phyloP scores from a whole-genome alignment of 768 basidiomycete species.

The Lactifluus piperatus region DNA sequence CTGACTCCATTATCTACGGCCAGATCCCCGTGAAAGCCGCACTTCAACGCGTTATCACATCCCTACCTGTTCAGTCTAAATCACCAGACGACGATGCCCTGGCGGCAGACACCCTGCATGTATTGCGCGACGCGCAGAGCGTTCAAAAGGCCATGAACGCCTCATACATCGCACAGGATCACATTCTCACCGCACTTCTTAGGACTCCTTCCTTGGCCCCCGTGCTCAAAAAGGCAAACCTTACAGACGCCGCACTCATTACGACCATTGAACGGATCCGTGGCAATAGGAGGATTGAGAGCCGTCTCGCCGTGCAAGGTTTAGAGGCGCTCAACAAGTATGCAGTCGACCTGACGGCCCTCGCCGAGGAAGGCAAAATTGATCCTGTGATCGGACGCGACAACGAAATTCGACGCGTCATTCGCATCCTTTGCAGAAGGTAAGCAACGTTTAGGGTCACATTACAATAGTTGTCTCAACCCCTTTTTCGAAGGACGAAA shows the following conservation, averaged over 20 bases:
- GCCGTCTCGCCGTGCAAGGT: constrained; percentile 79
- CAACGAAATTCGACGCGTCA: constrained; percentile 79
- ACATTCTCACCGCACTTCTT: constrained; percentile 77
- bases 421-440: constrained; percentile 79
- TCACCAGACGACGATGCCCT: constrained; percentile 74
- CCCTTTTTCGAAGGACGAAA: constrained; percentile 57
- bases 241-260: constrained; percentile 65
- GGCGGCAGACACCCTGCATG: constrained; percentile 45
- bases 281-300: constrained; percentile 80
- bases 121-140: constrained; percentile 67
- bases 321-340: constrained; percentile 92
- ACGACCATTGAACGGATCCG: constrained; percentile 72
- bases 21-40: constrained; percentile 57
- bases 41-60: constrained; percentile 69
- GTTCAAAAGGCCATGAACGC: constrained; percentile 83
- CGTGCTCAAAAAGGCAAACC: constrained; percentile 64
- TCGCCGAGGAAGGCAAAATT: constrained; percentile 90
- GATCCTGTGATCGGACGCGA: constrained; percentile 93
- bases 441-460: constrained; percentile 22
- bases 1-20: not conserved
- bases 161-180: constrained; percentile 89
- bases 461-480: not conserved
- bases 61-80: constrained; percentile 76
- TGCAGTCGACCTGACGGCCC: constrained; percentile 74
- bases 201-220: constrained; percentile 60